Evolutionary conservation across 441 rosid genomes (phyloP).

Genomic region (Adansonia gregorii): DNA sequence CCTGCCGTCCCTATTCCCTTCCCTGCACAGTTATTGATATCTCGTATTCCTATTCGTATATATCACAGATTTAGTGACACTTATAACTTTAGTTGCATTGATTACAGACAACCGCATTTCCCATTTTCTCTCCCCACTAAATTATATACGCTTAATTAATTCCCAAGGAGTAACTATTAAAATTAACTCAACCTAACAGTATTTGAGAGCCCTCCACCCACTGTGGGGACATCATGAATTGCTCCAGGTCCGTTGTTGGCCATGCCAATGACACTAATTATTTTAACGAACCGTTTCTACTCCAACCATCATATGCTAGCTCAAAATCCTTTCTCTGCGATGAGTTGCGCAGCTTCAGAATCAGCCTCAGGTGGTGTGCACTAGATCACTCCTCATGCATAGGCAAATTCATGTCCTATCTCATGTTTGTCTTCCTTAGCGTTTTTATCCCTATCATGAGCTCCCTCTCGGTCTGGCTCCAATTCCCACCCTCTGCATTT

Average conservation of each 20-base stretch:
- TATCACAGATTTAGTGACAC: neutral
- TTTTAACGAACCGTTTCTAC: constrained; percentile 41
- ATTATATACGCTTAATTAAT: neutral
- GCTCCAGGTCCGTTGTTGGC: neutral
- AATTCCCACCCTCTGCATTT: constrained; percentile 31
- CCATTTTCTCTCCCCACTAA: neutral
- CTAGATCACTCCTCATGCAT: constrained; percentile 68
- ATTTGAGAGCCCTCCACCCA: neutral
- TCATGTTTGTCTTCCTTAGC: constrained; percentile 48
- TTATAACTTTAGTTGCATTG: neutral
- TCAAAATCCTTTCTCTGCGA: constrained; percentile 47
- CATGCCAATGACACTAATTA: neutral
- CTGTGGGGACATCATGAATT: neutral
- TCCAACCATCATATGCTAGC: constrained; percentile 44
- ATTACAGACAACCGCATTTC: neutral
- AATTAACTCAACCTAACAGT: neutral
- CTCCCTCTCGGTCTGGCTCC: constrained; percentile 35
- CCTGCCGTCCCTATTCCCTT: neutral
- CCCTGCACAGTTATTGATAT: neutral
- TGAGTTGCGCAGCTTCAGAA: constrained; percentile 53
- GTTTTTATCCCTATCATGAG: constrained; percentile 50
- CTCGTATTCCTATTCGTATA: neutral
- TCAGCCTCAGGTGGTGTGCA: constrained; percentile 65
- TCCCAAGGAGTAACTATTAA: neutral
- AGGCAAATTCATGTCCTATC: constrained; percentile 52